phyloP scores from a whole-genome alignment of 192 early-diverging fungal genomes.

The Coemansia sp. region DNA sequence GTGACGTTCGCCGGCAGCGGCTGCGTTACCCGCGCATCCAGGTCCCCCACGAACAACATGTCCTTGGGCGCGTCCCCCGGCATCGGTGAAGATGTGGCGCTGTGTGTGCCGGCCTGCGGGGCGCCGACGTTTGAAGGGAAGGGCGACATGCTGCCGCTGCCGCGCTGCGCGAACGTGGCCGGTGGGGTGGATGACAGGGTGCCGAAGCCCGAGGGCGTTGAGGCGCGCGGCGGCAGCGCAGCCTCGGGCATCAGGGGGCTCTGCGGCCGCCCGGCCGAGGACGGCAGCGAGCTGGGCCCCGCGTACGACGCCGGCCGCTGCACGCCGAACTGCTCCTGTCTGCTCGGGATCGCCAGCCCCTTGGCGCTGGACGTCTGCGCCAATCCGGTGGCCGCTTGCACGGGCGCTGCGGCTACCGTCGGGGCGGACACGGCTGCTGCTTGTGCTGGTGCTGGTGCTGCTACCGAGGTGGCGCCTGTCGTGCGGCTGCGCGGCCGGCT shows the following conservation, averaged over 20 bases:
- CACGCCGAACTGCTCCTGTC: constrained; percentile 9
- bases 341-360: constrained; percentile 12
- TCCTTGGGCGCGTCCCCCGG: constrained; percentile 10
- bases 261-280: background rate
- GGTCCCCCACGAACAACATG: constrained; percentile 25
- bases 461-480: background rate
- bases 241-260: constrained; percentile 5
- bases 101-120: constrained; percentile 10
- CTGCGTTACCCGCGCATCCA: constrained; percentile 29
- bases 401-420: background rate
- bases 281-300: constrained; percentile 12
- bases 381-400: constrained; percentile 2
- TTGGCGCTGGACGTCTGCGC: constrained; percentile 6
- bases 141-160: constrained; percentile 45
- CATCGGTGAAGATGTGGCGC: constrained; percentile 1
- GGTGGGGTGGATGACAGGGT: constrained; percentile 38
- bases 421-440: background rate
- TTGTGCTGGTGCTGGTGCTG: background rate
- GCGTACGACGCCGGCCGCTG: constrained; percentile 39
- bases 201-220: constrained; percentile 27
- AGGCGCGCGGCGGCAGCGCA: constrained; percentile 15
- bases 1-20: constrained; percentile 37
- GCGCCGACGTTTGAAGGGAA: constrained; percentile 47
- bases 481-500: constrained; percentile 42
- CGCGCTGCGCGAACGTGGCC: constrained; percentile 26